These are phyloP conservation scores for Sporothrix protearum DNA, from an alignment of 2,329 filamentous ascomycete genomes.

Conservation along the genomic window DNA sequence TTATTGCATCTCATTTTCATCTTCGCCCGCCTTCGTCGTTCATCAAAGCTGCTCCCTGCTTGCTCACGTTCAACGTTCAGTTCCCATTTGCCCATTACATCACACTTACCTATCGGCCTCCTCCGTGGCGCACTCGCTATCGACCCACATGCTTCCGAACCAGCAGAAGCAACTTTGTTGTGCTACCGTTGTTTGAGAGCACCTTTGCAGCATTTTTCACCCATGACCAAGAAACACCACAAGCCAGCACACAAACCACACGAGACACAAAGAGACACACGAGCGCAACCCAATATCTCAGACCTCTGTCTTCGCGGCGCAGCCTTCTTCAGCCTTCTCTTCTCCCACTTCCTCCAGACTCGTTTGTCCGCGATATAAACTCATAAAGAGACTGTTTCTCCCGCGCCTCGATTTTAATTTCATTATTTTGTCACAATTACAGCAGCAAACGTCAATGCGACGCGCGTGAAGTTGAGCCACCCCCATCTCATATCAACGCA, in stretches of 20 bases:
- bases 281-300: background rate
- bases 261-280: background rate
- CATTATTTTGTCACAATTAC: background rate
- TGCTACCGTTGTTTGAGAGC: background rate
- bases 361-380: background rate
- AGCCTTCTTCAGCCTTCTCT: background rate
- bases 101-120: background rate
- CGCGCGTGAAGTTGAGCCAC: background rate
- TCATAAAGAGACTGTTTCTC: background rate
- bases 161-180: background rate
- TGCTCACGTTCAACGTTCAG: background rate
- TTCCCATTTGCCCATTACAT: background rate
- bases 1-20: background rate
- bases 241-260: background rate
- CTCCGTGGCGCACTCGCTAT: background rate
- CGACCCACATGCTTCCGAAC: background rate
- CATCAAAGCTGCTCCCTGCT: background rate
- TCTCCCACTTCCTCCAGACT: background rate
- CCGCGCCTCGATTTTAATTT: background rate
- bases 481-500: background rate
- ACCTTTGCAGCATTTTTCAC: background rate
- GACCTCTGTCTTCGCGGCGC: background rate
- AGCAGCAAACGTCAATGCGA: background rate
- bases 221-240: background rate
- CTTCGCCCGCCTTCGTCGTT: background rate